Evolutionary conservation across 2,329 filamentous ascomycete genomes (phyloP).

Genomic region (Talaromyces sp.): DNA sequence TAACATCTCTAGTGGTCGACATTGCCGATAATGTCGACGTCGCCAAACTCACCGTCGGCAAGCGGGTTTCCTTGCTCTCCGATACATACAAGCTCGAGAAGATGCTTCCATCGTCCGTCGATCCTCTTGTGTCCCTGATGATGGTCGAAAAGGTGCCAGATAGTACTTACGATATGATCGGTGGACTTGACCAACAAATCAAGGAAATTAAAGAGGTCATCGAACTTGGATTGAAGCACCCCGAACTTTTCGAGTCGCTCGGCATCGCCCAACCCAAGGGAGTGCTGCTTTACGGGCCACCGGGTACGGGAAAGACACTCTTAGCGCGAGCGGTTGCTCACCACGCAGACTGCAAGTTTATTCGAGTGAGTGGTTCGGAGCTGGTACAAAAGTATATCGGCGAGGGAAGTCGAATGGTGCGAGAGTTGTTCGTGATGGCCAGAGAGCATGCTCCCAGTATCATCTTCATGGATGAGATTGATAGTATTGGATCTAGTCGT

Average conservation of each 20-base stretch:
- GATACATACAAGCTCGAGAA: constrained; percentile 99
- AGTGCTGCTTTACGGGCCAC: constrained; percentile 91
- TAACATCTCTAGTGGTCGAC: constrained; percentile 70
- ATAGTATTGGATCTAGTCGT: constrained; percentile 95
- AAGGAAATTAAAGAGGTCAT: constrained; percentile 99
- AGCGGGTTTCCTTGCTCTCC: constrained; percentile 92
- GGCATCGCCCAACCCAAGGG: constrained; percentile 98
- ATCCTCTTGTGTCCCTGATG: constrained; percentile 98
- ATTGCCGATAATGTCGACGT: constrained; percentile 93
- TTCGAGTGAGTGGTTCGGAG: constrained; percentile 92
- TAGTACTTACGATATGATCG: constrained; percentile 99
- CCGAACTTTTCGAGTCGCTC: constrained; percentile 97
- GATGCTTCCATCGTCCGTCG: constrained; percentile 95
- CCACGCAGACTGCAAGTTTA: constrained; percentile 99
- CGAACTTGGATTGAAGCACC: constrained; percentile 95
- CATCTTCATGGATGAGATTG: constrained; percentile 99
- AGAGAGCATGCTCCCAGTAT: constrained; percentile 96
- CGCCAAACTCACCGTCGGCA: constrained; percentile 90
- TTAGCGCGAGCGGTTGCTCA: constrained; percentile 93
- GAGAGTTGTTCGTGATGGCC: constrained; percentile 98
- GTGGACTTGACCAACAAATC: constrained; percentile 96
- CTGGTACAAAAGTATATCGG: constrained; percentile 99
- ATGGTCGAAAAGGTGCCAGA: constrained; percentile 99
- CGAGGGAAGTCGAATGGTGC: constrained; percentile 96
- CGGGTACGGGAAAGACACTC: constrained; percentile 94